These are phyloP conservation scores for Thraustotheca clavata DNA, from an alignment of 352 stramenopile genomes.

Conservation along the genomic window DNA sequence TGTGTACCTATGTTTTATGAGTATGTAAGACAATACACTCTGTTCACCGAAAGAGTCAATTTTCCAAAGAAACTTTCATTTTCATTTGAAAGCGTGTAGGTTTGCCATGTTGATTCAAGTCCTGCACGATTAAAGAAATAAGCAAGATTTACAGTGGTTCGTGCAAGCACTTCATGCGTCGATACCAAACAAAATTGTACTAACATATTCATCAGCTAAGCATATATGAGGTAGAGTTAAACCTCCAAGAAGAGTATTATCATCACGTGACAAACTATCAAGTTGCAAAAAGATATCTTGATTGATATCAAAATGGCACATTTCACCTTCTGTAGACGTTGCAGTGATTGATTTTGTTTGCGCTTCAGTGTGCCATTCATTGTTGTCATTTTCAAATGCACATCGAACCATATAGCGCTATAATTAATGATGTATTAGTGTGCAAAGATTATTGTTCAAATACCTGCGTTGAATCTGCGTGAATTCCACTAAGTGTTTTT, in stretches of 20 bases:
- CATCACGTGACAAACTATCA: slow-evolving; percentile 68
- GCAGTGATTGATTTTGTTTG: slow-evolving; percentile 33
- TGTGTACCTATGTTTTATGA: neutral
- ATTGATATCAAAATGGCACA: slow-evolving; percentile 55
- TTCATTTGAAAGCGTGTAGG: slow-evolving; percentile 73
- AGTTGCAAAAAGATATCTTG: slow-evolving; percentile 79
- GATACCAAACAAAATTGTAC: slow-evolving; percentile 69
- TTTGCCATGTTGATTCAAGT: slow-evolving; percentile 35
- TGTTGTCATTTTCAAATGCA: slow-evolving; percentile 75
- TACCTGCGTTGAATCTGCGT: slow-evolving; percentile 35
- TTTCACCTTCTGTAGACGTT: slow-evolving; percentile 3
- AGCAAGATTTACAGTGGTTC: slow-evolving; percentile 74
- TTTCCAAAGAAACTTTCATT: slow-evolving; percentile 82
- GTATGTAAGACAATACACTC: neutral
- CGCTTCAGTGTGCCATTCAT: slow-evolving; percentile 78
- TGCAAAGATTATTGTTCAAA: slow-evolving; percentile 35
- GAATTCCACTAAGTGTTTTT: slow-evolving; percentile 55
- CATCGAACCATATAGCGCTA: slow-evolving; percentile 77
- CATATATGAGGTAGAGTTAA: neutral
- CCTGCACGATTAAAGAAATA: slow-evolving; percentile 56
- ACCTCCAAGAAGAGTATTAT: slow-evolving; percentile 60
- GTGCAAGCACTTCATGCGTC: slow-evolving; percentile 68
- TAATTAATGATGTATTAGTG: slow-evolving; percentile 5
- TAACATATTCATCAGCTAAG: slow-evolving; percentile 20
- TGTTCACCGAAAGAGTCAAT: slow-evolving; percentile 30